These are phyloP conservation scores for Amanita exitialis DNA, from an alignment of 768 basidiomycete genomes.

Conservation along the genomic window DNA sequence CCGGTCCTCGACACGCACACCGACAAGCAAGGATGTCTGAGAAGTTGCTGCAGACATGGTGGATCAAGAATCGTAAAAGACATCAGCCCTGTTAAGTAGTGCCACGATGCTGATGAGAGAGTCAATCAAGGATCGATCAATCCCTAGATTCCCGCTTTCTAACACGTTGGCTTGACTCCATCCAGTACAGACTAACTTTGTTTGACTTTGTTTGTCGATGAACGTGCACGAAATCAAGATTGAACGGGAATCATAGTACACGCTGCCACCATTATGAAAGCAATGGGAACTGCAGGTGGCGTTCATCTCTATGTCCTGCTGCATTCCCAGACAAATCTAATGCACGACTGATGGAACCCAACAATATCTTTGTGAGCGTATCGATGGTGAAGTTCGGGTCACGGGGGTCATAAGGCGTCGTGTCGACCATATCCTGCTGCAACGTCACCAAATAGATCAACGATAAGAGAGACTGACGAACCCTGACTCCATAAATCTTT, in stretches of 20 bases:
- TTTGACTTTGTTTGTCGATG: not conserved
- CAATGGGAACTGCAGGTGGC: not conserved
- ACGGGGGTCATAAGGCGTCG: constrained; percentile 35
- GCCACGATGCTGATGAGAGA: no score
- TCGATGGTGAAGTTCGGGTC: constrained; percentile 23
- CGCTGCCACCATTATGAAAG: not conserved
- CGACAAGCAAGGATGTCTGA: not conserved
- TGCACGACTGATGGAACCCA: constrained; percentile 57
- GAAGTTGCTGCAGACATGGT: not conserved
- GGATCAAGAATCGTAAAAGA: not conserved
- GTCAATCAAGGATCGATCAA: no score
- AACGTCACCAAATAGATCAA: not conserved
- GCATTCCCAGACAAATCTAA: not conserved
- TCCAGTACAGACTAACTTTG: not conserved
- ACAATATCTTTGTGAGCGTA: constrained; percentile 48
- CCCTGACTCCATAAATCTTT: constrained; percentile 18
- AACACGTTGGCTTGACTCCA: no score
- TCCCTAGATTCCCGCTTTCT: no score
- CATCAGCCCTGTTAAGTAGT: no score
- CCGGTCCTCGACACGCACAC: not conserved
- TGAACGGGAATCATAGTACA: not conserved
- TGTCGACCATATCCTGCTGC: constrained; percentile 60
- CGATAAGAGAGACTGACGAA: constrained; percentile 7
- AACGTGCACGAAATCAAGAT: not conserved
- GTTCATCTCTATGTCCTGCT: not conserved